Evolutionary conservation across 139 green algal genomes (phyloP).

Genomic region (Chlorella sp.): DNA sequence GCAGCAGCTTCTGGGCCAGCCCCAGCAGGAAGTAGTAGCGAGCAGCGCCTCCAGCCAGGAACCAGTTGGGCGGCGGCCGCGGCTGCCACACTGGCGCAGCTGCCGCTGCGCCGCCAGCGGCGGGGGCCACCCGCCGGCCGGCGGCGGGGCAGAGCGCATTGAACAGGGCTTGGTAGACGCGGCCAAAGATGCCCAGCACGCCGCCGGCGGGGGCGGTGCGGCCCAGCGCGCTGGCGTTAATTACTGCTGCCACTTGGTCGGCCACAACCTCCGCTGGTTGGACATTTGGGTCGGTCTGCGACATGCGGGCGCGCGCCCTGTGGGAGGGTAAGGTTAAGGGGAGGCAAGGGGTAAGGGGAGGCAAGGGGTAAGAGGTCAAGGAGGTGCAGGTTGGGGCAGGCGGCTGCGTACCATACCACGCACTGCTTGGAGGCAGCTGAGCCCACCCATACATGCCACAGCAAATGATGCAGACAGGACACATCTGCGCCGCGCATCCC

Average conservation of each 20-base stretch:
- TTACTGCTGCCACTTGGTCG: neutral
- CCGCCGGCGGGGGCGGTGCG: neutral
- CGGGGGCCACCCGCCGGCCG: too few species aligned
- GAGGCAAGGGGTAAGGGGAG: neutral
- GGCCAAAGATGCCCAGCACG: neutral
- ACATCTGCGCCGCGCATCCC: too few species aligned
- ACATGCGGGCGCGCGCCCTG: neutral
- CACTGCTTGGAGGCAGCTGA: too few species aligned
- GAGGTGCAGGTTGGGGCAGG: too few species aligned
- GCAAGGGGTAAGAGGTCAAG: too few species aligned
- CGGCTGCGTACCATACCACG: too few species aligned
- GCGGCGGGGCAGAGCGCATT: too few species aligned
- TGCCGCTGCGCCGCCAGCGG: neutral
- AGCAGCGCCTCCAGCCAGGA: conserved; percentile 32
- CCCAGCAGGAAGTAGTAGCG: conserved; percentile 13
- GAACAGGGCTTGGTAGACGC: too few species aligned
- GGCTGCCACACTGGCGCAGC: neutral
- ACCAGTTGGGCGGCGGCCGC: conserved; percentile 19
- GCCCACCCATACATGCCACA: too few species aligned
- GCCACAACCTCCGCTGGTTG: neutral
- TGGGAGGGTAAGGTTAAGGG: neutral
- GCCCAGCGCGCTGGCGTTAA: neutral
- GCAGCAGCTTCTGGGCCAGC: conserved; percentile 34
- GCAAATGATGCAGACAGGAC: too few species aligned
- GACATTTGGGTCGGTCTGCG: conserved; percentile 3